Base-by-base conservation (phyloP, 2,329 filamentous ascomycete genomes). In the Albifimbria verrucaria region DNA sequence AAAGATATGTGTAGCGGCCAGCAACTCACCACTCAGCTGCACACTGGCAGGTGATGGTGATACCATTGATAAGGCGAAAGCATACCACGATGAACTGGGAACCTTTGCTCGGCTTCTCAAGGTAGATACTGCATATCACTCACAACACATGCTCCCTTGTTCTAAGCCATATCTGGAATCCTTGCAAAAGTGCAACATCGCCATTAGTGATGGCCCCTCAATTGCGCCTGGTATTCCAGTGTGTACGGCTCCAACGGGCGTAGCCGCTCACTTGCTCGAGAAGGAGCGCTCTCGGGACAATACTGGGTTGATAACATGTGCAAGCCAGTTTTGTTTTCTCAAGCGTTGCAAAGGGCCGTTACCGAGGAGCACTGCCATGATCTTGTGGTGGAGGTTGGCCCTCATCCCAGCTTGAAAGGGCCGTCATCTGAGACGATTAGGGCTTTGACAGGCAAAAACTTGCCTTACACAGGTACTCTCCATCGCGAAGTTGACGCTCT, bases 51-150 rank as follows among this genome's bases (percentile, higher is more conserved):
- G 71, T 2, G 67, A 71, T 22, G 46, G 28, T 2, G 59, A 62
- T 2, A 64, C 62, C 1, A 58, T 71, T 10, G 43, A 58, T 1
- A 50, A 65, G 7, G 55, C 62, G 0, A 58, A 62, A 44, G 50
- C 48, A 2, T 17, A 63, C 1, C 36, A 66, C 1, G 54, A 63
- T 4, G 57, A 51, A 4, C 49, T 51, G 3, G 42, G 61, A 1
- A 70, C 59, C 46, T 74, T 75, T 48, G 65, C 68, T 0, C 62
- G 71, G 2, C 15, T 66, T 1, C 62, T 80, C 6, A 57, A 59
- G 2, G 70, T 80, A 1, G 74, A 48, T 24, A 25, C 18, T 17
- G 45, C 45, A 5, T 48, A 48, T 28, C 45, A 48, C 20, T 48
- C 45, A n/a, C 22, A 22, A 26, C 45, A 48, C 24, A 48, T 48